These are phyloP conservation scores for Agarophyton chilense DNA, from an alignment of 23 red algal genomes.

Conservation along the genomic window DNA sequence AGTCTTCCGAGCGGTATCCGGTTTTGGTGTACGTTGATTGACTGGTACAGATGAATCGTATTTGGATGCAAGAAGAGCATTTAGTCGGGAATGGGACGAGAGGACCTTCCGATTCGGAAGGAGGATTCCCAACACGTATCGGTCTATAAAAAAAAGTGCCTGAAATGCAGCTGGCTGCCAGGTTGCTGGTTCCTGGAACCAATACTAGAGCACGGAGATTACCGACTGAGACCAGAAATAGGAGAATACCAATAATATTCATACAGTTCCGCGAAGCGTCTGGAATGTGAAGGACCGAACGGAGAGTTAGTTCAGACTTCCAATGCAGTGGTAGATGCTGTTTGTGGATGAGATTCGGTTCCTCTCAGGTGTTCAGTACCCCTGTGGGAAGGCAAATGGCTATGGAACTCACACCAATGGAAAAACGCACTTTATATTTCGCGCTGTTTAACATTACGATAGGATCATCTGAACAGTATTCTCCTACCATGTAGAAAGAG, in stretches of 20 bases:
- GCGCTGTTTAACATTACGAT: background rate
- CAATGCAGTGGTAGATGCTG: background rate
- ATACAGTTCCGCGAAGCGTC: slow-evolving; percentile 16
- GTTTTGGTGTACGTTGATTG: background rate
- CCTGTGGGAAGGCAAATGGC: background rate
- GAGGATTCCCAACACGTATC: background rate
- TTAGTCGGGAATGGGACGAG: background rate
- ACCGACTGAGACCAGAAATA: background rate
- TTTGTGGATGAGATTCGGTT: background rate
- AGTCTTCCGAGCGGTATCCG: background rate
- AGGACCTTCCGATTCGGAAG: background rate
- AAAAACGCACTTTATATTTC: background rate
- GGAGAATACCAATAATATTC: background rate
- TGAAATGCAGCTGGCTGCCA: background rate
- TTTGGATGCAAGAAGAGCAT: no score
- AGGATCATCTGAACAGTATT: background rate
- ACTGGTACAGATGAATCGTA: background rate
- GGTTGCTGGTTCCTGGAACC: background rate
- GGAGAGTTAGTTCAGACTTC: background rate
- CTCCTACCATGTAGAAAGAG: background rate
- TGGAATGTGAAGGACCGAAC: background rate
- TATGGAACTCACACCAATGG: background rate
- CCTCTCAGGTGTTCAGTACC: background rate
- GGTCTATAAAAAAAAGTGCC: background rate
- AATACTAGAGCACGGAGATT: background rate